Conservation (phyloP, 2,329 filamentous ascomycete species). For the Fusarium setosum region DNA sequence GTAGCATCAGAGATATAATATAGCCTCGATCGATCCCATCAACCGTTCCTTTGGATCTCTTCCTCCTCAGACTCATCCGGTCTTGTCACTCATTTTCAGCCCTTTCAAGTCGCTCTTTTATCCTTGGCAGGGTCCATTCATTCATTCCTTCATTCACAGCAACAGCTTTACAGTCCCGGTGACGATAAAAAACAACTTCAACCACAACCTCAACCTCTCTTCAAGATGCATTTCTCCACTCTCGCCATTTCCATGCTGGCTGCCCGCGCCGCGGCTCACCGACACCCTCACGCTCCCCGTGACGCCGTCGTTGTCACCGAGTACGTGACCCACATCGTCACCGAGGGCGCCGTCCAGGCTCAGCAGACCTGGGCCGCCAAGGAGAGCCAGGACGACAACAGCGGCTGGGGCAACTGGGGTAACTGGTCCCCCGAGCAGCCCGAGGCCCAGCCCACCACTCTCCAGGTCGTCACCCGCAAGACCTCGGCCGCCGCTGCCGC, state of each 20-base stretch:
- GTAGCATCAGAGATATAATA: slow-evolving; percentile 22
- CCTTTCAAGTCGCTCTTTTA: slow-evolving; percentile 23
- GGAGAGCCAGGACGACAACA: background rate
- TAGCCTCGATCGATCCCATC: slow-evolving; percentile 24
- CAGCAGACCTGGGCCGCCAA: background rate
- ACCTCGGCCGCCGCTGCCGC: background rate
- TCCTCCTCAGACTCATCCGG: slow-evolving; percentile 27
- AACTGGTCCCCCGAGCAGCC: background rate
- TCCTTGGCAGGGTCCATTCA: slow-evolving; percentile 31
- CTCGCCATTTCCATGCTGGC: slow-evolving; percentile 27
- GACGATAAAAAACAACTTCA: slow-evolving; percentile 23
- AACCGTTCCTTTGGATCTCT: background rate
- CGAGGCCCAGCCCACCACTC: slow-evolving; percentile 1
- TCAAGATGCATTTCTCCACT: slow-evolving; percentile 38
- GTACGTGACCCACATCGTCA: slow-evolving; percentile 30
- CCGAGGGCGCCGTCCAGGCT: slow-evolving; percentile 7
- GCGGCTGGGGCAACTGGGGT: background rate
- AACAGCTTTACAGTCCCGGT: slow-evolving; percentile 29
- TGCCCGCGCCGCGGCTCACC: slow-evolving; percentile 33
- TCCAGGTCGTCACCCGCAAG: slow-evolving; percentile 5
- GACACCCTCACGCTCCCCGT: background rate
- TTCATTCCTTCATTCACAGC: slow-evolving; percentile 24
- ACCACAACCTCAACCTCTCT: slow-evolving; percentile 6
- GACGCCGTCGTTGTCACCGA: slow-evolving; percentile 23
- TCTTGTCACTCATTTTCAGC: slow-evolving; percentile 33